Conservation (phyloP, 495 filamentous ascomycete species). For the Penicillium crystallinum region DNA sequence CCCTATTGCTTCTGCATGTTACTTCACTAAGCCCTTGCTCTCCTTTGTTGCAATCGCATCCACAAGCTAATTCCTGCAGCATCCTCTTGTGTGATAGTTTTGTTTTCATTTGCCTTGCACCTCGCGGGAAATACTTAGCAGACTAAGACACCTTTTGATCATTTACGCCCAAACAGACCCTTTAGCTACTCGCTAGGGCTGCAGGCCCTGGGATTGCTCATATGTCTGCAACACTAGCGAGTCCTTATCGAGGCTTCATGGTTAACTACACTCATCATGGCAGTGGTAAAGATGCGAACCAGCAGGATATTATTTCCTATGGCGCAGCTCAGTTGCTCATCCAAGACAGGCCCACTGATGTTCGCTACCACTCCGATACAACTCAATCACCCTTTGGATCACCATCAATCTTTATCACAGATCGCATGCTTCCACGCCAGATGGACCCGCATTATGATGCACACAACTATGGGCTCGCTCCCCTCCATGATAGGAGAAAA, state of each 20-base stretch:
- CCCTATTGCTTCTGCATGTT: neutral
- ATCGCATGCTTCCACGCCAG: conserved; percentile 33
- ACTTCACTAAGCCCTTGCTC: neutral
- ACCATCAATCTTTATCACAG: neutral
- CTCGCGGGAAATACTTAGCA: neutral
- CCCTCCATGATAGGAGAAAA: conserved; percentile 29
- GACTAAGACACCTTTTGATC: neutral
- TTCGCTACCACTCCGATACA: conserved; percentile 26
- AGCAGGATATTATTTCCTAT: conserved; percentile 28
- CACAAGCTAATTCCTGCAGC: neutral
- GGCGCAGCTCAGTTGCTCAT: conserved; percentile 26
- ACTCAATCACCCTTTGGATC: conserved; percentile 29
- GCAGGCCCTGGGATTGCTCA: conserved; percentile 37
- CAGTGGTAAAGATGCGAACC: conserved; percentile 21
- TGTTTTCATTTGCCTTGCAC: neutral
- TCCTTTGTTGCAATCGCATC: neutral
- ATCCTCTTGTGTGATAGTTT: conserved; percentile 11
- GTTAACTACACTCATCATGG: conserved; percentile 35
- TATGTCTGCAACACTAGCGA: conserved; percentile 40
- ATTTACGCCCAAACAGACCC: neutral
- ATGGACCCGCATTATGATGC: conserved; percentile 22
- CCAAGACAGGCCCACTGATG: conserved; percentile 24
- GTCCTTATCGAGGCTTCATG: conserved; percentile 40
- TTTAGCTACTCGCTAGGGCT: conserved; percentile 32
- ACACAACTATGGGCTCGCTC: conserved; percentile 22